A percentile compares a stretch with the other conserved stretches of the same genome.
phyloP scores from a whole-genome alignment of 139 green algal genomes.

The Eudorina sp. region DNA sequence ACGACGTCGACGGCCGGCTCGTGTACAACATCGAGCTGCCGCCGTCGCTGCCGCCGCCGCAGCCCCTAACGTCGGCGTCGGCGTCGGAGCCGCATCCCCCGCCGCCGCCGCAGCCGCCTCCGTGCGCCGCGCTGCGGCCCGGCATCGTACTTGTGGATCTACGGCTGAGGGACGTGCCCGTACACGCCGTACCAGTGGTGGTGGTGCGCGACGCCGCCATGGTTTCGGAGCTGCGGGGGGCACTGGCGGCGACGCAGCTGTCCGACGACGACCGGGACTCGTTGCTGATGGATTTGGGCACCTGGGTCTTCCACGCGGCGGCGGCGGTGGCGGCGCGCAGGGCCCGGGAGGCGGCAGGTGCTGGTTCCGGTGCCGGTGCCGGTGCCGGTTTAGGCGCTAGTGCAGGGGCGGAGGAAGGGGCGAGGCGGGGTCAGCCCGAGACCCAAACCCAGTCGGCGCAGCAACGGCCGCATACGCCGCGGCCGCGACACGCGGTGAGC shows the following conservation, averaged over 20 bases:
- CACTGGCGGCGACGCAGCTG: neutral
- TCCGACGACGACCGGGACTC: slow-evolving; percentile 2
- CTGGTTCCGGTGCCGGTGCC: too few relatives aligned
- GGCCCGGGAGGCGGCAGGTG: neutral
- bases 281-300: slow-evolving; percentile 31
- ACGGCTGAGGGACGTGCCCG: neutral
- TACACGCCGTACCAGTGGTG: slow-evolving; percentile 1
- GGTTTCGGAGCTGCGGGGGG: neutral
- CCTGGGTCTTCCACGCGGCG: slow-evolving; percentile 17
- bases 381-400: too few relatives aligned
- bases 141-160: slow-evolving; percentile 12
- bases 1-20: neutral
- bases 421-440: too few relatives aligned
- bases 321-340: neutral
- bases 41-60: neutral
- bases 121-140: neutral
- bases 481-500: too few relatives aligned
- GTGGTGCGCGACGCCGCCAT: neutral
- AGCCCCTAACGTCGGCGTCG: too few relatives aligned
- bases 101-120: too few relatives aligned
- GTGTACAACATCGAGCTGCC: neutral
- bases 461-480: too few relatives aligned
- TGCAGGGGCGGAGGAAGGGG: too few relatives aligned
- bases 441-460: too few relatives aligned
- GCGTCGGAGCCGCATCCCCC: too few relatives aligned